Conservation (phyloP, 768 basidiomycete species). For the Suillus subaureus region DNA sequence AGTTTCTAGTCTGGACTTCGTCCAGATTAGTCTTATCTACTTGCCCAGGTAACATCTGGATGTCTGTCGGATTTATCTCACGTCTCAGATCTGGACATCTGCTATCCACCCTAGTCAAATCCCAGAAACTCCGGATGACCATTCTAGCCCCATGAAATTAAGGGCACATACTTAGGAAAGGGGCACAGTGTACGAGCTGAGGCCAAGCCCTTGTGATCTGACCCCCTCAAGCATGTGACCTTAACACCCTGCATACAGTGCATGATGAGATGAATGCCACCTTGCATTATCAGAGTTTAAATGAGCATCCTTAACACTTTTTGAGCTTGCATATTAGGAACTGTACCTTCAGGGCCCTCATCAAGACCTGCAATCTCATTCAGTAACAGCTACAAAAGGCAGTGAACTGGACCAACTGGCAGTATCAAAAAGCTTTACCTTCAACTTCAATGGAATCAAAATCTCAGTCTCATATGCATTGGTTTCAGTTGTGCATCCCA, state of each 20-base stretch:
- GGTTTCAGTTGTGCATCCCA: neutral
- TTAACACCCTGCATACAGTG: conserved; percentile 41
- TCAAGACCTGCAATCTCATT: neutral
- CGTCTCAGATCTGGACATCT: too few relatives aligned
- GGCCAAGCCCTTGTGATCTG: too few relatives aligned
- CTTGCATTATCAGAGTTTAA: conserved; percentile 5
- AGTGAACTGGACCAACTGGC: neutral
- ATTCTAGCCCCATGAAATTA: too few relatives aligned
- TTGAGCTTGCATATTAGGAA: neutral
- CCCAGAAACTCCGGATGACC: too few relatives aligned
- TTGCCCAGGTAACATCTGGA: too few relatives aligned
- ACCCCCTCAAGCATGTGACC: too few relatives aligned
- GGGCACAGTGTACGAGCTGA: too few relatives aligned
- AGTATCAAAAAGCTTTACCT: neutral
- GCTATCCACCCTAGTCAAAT: too few relatives aligned
- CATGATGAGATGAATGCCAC: conserved; percentile 41
- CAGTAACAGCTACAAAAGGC: neutral
- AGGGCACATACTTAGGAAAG: too few relatives aligned
- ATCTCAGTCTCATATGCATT: neutral
- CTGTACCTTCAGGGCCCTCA: neutral
- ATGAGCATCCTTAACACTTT: neutral
- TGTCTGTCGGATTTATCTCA: too few relatives aligned
- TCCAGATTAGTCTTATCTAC: too few relatives aligned
- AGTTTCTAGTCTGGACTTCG: too few relatives aligned
- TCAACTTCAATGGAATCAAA: neutral